Percentiles rank a stretch among this genome's conserved stretches.
Conservation (phyloP, 768 basidiomycete species). For the Harrya chromipes region DNA sequence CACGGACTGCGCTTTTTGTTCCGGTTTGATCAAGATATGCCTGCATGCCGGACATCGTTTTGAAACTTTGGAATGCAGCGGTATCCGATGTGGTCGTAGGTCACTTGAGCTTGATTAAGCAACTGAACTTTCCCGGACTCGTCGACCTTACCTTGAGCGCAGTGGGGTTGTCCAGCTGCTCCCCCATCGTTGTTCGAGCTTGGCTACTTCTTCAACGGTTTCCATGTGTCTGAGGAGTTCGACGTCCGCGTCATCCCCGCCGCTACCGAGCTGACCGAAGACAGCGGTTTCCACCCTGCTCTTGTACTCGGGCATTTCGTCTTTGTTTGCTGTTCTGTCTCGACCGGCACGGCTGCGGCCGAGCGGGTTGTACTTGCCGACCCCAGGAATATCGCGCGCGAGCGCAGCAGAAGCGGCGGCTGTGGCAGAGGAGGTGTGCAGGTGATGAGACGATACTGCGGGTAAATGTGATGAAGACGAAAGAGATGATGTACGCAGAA, state of each 20-base stretch:
- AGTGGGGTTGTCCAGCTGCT: slow-evolving; percentile 74
- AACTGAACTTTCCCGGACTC: background rate
- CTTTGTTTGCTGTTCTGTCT: slow-evolving; percentile 65
- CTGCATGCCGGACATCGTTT: slow-evolving; percentile 94
- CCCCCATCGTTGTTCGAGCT: slow-evolving; percentile 76
- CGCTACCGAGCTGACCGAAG: slow-evolving; percentile 50
- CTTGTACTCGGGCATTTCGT: slow-evolving; percentile 76
- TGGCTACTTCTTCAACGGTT: slow-evolving; percentile 57
- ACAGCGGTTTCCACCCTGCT: slow-evolving; percentile 64
- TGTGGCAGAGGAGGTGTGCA: slow-evolving; percentile 79
- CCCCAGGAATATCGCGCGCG: slow-evolving; percentile 82
- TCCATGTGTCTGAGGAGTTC: slow-evolving; percentile 69
- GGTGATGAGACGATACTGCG: slow-evolving; percentile 58
- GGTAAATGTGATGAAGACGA: slow-evolving; percentile 61
- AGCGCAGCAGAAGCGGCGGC: slow-evolving; percentile 88
- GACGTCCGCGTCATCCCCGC: slow-evolving; percentile 65
- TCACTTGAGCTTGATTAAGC: slow-evolving; percentile 47
- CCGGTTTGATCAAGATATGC: slow-evolving; percentile 97
- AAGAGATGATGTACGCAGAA: slow-evolving; percentile 78
- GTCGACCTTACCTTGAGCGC: slow-evolving; percentile 49
- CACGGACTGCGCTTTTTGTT: slow-evolving; percentile 92
- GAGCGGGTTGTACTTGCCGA: slow-evolving; percentile 71
- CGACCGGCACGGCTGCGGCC: slow-evolving; percentile 46
- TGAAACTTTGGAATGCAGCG: slow-evolving; percentile 88
- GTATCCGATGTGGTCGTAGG: slow-evolving; percentile 84